Base-by-base conservation (phyloP, 1,139 yeast genomes). In the Suhomyces atakaporum region DNA sequence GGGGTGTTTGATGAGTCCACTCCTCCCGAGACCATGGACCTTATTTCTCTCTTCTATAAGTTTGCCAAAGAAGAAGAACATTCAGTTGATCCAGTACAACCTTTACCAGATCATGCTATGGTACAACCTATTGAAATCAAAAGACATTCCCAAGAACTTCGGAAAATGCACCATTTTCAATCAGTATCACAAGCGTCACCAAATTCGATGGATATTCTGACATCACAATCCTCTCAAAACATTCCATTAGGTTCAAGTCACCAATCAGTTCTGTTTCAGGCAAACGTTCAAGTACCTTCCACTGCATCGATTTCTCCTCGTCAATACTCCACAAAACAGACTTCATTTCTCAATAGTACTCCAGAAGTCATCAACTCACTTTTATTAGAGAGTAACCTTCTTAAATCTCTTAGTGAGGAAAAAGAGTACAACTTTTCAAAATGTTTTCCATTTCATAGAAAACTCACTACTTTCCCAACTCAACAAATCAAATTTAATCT, bases 381-480 rank as follows among this genome's bases (percentile, higher is more conserved):
- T 9, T 21, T 40, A 16, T 46, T 51, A 32, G 68, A 62, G 44
- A 52, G 53, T 31, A 46, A 46, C 25, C 40, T 56, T n/a, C 45
- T 57, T 10, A 46, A 54, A 31, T 54, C 53, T 19, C 50, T 63
- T 20, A 63, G 61, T 41, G 75, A 73, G 45, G 65, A 65, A 31
- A 75, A 76, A 42, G 95, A 86, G 55, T 69, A 76, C 45, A 72
- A 81, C 40, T 87, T 81, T 58, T 79, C 82, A 12, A 83, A 81
- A 50, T 86, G 94, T 49, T 89, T 87, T 62, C 97, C 97, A 1
- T 77, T 81, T 40, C 86, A 84, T 56, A 68, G 96, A 39, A 82
- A 83, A 51, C 69, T 80, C 35, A 70, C 76, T 26, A 79, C 81
- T 25, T 82, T 75, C 55, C 73, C 75, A 15, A 82, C 92, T 0